Percentiles rank a stretch among this genome's conserved stretches.
Conservation (phyloP, 2,329 filamentous ascomycete genomes). For the Exophiala xenobiotica region DNA sequence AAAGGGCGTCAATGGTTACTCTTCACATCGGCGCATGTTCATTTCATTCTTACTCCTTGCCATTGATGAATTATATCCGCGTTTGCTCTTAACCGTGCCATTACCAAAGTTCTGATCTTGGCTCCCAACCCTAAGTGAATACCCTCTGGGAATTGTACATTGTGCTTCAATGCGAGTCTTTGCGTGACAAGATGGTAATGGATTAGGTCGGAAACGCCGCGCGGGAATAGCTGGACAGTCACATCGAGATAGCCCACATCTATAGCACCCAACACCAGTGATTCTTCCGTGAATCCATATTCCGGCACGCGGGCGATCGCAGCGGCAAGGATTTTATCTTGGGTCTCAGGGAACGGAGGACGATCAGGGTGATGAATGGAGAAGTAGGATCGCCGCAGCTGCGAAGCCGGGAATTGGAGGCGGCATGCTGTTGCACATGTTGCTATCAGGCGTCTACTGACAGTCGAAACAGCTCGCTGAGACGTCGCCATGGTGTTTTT, state of each 20-base stretch:
- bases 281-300: constrained; percentile 75
- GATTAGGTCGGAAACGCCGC: constrained; percentile 78
- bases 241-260: constrained; percentile 86
- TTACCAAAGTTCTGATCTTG: constrained; percentile 69
- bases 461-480: neutral
- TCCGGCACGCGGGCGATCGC: constrained; percentile 74
- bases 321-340: constrained; percentile 76
- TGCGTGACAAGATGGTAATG: constrained; percentile 71
- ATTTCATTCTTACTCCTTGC: constrained; percentile 72
- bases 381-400: constrained; percentile 57
- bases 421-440: neutral
- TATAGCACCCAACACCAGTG: constrained; percentile 74
- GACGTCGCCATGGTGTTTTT: neutral
- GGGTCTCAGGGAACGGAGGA: constrained; percentile 65
- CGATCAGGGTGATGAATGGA: constrained; percentile 67
- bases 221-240: constrained; percentile 76
- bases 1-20: constrained; percentile 12
- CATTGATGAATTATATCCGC: constrained; percentile 69
- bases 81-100: constrained; percentile 77
- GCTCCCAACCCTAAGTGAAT: constrained; percentile 51
- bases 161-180: constrained; percentile 57
- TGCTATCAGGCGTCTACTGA: neutral
- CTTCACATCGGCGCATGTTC: neutral
- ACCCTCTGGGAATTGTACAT: constrained; percentile 38
- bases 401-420: neutral